These are phyloP conservation scores for Blastomyces parvus DNA, from an alignment of 2,329 filamentous ascomycete species.

Conservation along the genomic window DNA sequence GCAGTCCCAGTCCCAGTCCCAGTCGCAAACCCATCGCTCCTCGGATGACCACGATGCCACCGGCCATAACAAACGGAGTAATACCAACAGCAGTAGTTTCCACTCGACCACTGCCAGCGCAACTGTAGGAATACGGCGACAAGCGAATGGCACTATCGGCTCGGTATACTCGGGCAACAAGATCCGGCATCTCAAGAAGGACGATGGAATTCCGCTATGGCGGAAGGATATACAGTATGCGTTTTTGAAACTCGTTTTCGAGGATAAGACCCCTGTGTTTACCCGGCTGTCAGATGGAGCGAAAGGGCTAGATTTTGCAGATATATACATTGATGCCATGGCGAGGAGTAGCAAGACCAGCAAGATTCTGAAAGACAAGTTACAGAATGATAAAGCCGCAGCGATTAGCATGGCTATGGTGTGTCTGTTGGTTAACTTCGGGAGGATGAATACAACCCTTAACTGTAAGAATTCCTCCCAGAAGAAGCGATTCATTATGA, in stretches of 20 bases:
- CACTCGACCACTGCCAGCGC: conserved; percentile 31
- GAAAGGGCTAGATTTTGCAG: conserved; percentile 69
- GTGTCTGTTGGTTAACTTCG: conserved; percentile 91
- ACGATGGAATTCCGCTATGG: conserved; percentile 57
- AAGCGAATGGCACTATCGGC: conserved; percentile 56
- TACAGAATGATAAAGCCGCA: conserved; percentile 80
- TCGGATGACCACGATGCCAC: conserved; percentile 11
- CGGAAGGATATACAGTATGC: conserved; percentile 59
- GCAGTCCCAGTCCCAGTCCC: not conserved
- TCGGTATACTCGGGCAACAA: conserved; percentile 60
- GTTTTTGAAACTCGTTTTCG: conserved; percentile 54
- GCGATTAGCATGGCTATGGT: conserved; percentile 99
- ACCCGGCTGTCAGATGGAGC: conserved; percentile 82
- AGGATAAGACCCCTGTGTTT: conserved; percentile 60
- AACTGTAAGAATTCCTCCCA: conserved; percentile 58
- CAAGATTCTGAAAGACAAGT: conserved; percentile 94
- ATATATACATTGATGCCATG: conserved; percentile 98
- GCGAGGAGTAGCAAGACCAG: conserved; percentile 97
- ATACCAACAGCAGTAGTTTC: not conserved
- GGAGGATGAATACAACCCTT: conserved; percentile 95
- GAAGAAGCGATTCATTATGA: not conserved
- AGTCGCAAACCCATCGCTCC: conserved; percentile 5
- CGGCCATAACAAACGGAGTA: conserved; percentile 6
- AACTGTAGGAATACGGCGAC: conserved; percentile 46
- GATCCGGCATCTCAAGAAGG: conserved; percentile 57